Conservation (phyloP, 2,329 filamentous ascomycete genomes). For the Botrytis paeoniae region DNA sequence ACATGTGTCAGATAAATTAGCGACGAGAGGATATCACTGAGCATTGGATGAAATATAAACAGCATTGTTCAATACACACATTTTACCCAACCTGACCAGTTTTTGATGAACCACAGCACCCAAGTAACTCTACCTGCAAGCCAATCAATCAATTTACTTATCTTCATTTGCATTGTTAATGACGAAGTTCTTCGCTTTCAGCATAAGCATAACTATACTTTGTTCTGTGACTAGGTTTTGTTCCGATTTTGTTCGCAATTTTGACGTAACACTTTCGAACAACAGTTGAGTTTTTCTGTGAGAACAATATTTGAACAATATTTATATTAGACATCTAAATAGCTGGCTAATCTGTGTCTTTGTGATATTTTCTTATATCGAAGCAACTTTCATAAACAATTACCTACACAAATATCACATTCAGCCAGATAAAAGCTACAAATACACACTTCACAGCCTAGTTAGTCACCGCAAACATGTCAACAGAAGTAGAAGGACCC, state of each 20-base stretch:
- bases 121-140: no score
- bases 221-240: neutral
- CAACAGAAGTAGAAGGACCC: rapidly evolving
- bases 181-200: neutral
- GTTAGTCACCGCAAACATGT: neutral
- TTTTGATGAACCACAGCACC: neutral
- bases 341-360: neutral
- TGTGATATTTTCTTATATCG: neutral
- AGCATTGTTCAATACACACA: neutral
- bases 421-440: neutral
- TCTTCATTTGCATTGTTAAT: neutral
- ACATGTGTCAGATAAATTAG: neutral
- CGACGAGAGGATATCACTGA: neutral
- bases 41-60: neutral
- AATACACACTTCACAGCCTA: neutral
- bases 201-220: neutral
- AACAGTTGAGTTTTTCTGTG: no score
- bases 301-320: neutral
- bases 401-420: neutral
- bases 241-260: neutral
- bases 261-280: neutral
- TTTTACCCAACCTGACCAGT: neutral
- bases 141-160: no score
- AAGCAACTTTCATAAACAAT: neutral
- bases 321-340: neutral